Percentiles rank a stretch among this genome's conserved stretches.
These are phyloP conservation scores for Farysia itapuensis DNA, from an alignment of 1,284 basidiomycete species.

Conservation along the genomic window DNA sequence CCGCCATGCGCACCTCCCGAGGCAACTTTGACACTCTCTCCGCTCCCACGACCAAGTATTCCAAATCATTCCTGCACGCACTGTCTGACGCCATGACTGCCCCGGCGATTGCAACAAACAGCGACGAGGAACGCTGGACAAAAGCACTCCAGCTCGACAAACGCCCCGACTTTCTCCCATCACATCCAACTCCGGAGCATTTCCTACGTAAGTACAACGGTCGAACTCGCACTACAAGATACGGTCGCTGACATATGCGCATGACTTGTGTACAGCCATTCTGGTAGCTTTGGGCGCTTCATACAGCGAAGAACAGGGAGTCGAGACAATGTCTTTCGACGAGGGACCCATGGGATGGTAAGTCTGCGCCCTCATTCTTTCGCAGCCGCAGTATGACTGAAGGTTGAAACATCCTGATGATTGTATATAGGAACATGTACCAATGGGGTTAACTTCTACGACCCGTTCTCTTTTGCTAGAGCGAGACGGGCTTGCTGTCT, in stretches of 20 bases:
- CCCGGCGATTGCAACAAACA: neutral
- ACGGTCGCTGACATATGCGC: no score
- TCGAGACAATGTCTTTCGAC: slow-evolving; percentile 13
- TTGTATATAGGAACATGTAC: slow-evolving; percentile 54
- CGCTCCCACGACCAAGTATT: slow-evolving; percentile 9
- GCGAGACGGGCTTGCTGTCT: slow-evolving; percentile 21
- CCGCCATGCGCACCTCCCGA: neutral
- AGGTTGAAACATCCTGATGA: no score
- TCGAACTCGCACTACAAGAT: neutral
- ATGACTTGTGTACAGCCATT: slow-evolving; percentile 17
- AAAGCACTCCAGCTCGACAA: slow-evolving; percentile 17
- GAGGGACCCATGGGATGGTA: slow-evolving; percentile 41
- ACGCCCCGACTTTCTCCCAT: slow-evolving; percentile 11
- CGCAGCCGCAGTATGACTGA: no score
- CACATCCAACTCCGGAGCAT: slow-evolving; percentile 41
- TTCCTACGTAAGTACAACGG: slow-evolving; percentile 36
- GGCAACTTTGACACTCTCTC: neutral
- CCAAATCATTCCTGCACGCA: slow-evolving; percentile 16
- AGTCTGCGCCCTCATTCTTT: no score
- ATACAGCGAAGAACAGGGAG: slow-evolving; percentile 25
- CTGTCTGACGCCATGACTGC: slow-evolving; percentile 24
- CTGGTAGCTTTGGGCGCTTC: slow-evolving; percentile 30
- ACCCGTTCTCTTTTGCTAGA: slow-evolving; percentile 15
- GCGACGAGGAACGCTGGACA: slow-evolving; percentile 16
- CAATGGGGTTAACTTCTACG: slow-evolving; percentile 19